Evolutionary conservation across 176 grass and related monocot genomes (phyloP), one percentile per base, ranked within the genome.

Genomic region (Oryza australiensis): DNA sequence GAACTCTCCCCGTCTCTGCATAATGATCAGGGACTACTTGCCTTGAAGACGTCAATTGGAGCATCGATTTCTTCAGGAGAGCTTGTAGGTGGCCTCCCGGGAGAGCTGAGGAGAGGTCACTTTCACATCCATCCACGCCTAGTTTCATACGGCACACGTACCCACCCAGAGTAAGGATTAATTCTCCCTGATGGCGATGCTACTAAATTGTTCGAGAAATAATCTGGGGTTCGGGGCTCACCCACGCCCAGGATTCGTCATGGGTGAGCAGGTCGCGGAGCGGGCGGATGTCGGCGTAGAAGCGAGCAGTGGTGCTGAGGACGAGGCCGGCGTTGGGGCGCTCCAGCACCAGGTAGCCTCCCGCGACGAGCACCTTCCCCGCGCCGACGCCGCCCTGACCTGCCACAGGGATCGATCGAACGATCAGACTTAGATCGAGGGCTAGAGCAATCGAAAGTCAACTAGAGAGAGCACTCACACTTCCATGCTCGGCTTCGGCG

Each of bases 341-440:
- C 75, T 98, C 91, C 75, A 98, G 86, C 64, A 98, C 87, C 60
- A 98, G 90, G 84, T 93, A 98, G 3, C 96, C 96, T 12, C 96
- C 89, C 16, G 90, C 87, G 73, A 98, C 87, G 80, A 93, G 84
- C 65, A 95, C 96, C 87, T 95, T 95, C 46, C 96, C 93, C 51
- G 93, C 35, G 35, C 35, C 81, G 96, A 95, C 72, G 90, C 90
- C 76, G 95, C 90, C 84, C 89, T 40, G 37, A 7, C 37, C 37
- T 98, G 82, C 16, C 55, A 24, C 79, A 51, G 43, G 26, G 35
- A 32, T 64, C 71, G 22, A 15, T 49, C 71, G 22, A n/a, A 27
- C 34, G 24, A 11, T 74, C 82, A 49, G 87, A 85, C 80, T 77
- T 20, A 51, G 38, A 27, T 22, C 27, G 13, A 45, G 60, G 22